Base-by-base conservation (phyloP, 2,329 filamentous ascomycete genomes). In the Pyrenochaeta sp. region DNA sequence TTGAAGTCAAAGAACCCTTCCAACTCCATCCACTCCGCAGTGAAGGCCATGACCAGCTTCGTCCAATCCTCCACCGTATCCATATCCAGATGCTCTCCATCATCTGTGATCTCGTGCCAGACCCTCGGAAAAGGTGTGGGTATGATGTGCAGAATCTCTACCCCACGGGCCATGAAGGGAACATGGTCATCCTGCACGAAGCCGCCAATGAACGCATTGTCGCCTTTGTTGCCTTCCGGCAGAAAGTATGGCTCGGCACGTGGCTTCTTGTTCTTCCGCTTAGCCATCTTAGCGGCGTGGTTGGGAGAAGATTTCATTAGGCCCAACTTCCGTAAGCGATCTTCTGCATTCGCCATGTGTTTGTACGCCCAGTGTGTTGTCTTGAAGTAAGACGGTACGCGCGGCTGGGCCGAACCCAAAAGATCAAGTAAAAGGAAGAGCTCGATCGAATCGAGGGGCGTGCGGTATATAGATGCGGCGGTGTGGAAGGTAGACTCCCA, bases 281-380 rank as follows among this genome's bases (percentile, higher is more conserved):
- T 69, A 12, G 59, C 64, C 56, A 75, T 71, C 55, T 78, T 85
- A 72, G 58, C 79, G 76, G 57, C 78, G 64, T 84, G 77, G 57
- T 84, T 82, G 25, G 83, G 80, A 28, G 84, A 82, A 7, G 90
- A 88, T 71, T 91, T 88, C 65, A 94, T 86, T 44, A 90, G 77
- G 5, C 83, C 83, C 0, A 93, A 80, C 15, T 84, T 81, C 32
- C 93, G 88, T 73, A 98, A 82, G 28, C 93, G 89, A 50, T 82
- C 79, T 79, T 98, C 94, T 5, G 94, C 80, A 1, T 81, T 78
- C 1, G 91, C 91, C 84, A 98, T 87, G 60, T 86, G 85, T 68
- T 88, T 84, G 76, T 98, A 98, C 2, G 93, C 93, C 94, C 95
- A 97, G 72, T 98, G 94, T 0, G 94, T 97, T 0, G 90, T 91